phyloP scores from a whole-genome alignment of 345 rosid genomes.

The Acer saccharum region DNA sequence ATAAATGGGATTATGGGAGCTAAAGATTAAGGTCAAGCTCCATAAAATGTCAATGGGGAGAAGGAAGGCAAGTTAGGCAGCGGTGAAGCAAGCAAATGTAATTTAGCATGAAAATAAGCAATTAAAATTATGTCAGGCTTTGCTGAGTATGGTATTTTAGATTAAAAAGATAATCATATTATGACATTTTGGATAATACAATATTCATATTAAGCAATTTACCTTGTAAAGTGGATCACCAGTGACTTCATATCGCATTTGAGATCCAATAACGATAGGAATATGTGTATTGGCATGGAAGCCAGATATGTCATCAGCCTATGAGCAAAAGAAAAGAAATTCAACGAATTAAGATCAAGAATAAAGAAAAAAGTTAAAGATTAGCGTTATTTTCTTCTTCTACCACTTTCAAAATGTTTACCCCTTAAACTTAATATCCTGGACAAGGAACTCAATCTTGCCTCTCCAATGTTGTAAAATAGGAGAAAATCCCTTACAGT shows the following conservation, averaged over 20 bases:
- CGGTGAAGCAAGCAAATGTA: background rate
- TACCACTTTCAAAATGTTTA: background rate
- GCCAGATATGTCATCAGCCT: constrained; percentile 91
- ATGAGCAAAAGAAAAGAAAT: constrained; percentile 23
- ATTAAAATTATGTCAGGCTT: background rate
- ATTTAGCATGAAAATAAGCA: background rate
- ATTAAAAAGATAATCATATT: background rate
- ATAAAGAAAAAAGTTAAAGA: background rate
- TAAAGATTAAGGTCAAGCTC: background rate
- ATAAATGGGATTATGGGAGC: background rate
- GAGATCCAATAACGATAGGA: constrained; percentile 88
- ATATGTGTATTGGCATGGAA: constrained; percentile 93
- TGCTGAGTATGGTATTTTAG: background rate
- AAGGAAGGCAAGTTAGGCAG: background rate
- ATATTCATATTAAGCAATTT: constrained; percentile 12
- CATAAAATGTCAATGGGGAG: background rate
- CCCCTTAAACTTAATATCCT: background rate
- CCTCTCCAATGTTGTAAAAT: background rate
- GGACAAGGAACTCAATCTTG: constrained; percentile 2
- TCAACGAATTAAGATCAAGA: background rate
- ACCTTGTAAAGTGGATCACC: constrained; percentile 92
- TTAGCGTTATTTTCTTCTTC: background rate
- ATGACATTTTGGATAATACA: constrained; percentile 3
- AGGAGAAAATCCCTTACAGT: background rate
- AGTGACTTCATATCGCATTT: constrained; percentile 90